phyloP scores from a whole-genome alignment of 192 early-diverging fungal genomes.

The Phycomyces blakesleeanus region DNA sequence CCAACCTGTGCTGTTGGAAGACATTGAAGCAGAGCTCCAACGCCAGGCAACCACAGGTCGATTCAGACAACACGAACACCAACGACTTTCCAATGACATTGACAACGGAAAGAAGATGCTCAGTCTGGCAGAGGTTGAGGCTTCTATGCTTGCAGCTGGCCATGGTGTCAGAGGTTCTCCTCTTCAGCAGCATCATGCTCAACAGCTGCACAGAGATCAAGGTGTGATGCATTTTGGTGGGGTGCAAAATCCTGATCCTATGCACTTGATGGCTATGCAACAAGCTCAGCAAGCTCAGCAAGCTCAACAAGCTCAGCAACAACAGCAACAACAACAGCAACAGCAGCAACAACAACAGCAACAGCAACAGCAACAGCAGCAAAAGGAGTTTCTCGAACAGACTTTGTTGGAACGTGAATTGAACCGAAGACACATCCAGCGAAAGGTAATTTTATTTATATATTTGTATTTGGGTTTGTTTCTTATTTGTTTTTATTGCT shows the following conservation, averaged over 20 bases:
- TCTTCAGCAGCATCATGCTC: constrained; percentile 9
- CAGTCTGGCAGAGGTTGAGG: constrained; percentile 72
- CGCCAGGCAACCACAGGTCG: constrained; percentile 35
- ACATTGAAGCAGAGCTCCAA: constrained; percentile 52
- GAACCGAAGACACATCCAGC: constrained; percentile 34
- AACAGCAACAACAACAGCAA: constrained; percentile 7
- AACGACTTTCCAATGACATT: constrained; percentile 2
- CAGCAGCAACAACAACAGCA: constrained; percentile 14
- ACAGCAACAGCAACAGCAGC: constrained; percentile 22
- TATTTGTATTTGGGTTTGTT: no score
- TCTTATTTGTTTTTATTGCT: no score
- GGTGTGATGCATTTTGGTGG: neutral
- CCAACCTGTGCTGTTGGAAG: constrained; percentile 38
- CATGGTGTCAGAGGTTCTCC: neutral
- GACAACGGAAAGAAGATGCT: constrained; percentile 49
- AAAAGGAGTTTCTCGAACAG: constrained; percentile 30
- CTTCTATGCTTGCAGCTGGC: constrained; percentile 38
- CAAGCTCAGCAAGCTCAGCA: no score
- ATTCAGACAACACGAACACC: constrained; percentile 7
- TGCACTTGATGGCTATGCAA: constrained; percentile 8
- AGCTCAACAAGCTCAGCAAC: no score
- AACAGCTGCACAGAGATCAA: neutral
- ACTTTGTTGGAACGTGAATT: constrained; percentile 33
- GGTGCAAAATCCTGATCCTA: neutral
- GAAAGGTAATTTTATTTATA: no score